Percentiles rank a stretch among this genome's conserved stretches.
Conservation (phyloP, 441 rosid genomes). For the Pelargonium cotyledonis region DNA sequence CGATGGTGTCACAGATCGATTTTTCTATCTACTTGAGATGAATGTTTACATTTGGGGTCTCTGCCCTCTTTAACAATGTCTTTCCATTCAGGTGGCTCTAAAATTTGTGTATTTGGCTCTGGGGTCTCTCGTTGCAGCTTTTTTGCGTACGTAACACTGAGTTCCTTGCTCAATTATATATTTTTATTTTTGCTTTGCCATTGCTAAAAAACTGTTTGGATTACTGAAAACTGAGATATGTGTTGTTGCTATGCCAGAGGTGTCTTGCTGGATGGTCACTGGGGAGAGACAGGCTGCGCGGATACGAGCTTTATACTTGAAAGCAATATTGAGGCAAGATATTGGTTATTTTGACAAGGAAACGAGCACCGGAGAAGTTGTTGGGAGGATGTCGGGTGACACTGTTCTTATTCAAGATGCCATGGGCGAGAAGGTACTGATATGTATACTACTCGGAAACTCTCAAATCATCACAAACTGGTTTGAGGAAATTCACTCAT, state of each 20-base stretch:
- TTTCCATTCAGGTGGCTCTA: slow-evolving; percentile 38
- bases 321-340: slow-evolving; percentile 71
- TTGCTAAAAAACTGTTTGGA: neutral
- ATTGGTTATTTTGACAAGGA: slow-evolving; percentile 72
- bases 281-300: slow-evolving; percentile 76
- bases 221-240: neutral
- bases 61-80: neutral
- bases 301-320: slow-evolving; percentile 57
- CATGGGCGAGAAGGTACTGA: slow-evolving; percentile 75
- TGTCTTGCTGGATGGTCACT: slow-evolving; percentile 77
- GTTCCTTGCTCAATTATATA: neutral
- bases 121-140: slow-evolving; percentile 47
- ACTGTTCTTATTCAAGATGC: slow-evolving; percentile 80
- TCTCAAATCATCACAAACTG: too few species aligned
- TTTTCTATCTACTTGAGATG: too few species aligned
- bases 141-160: slow-evolving; percentile 51
- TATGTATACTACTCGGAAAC: neutral
- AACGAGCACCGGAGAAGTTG: slow-evolving; percentile 65
- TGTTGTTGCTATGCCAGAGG: slow-evolving; percentile 40
- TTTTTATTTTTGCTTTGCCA: neutral
- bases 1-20: too few species aligned
- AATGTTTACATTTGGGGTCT: neutral
- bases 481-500: neutral
- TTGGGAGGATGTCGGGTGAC: slow-evolving; percentile 86
- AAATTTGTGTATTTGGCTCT: slow-evolving; percentile 48